Conservation (phyloP, 2,329 filamentous ascomycete genomes). For the Diplodia corticola region DNA sequence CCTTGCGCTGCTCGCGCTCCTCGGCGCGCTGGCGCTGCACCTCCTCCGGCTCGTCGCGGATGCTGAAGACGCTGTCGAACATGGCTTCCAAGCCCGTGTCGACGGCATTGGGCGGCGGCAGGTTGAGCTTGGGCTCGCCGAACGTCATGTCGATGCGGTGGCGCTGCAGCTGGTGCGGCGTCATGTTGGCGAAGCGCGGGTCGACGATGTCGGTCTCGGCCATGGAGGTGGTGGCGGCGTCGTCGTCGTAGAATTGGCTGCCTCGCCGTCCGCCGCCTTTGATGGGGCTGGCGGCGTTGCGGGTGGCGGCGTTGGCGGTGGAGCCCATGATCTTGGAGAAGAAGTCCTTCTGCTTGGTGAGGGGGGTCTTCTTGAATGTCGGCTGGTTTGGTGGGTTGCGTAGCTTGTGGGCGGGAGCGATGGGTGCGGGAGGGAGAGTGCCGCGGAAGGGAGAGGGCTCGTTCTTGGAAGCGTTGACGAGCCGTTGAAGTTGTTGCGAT, state of each 20-base stretch:
- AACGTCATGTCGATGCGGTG: constrained; percentile 16
- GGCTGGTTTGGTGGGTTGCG: constrained; percentile 60
- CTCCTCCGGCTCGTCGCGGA: constrained; percentile 26
- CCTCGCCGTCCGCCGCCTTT: background rate
- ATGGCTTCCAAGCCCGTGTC: constrained; percentile 29
- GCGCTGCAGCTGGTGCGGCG: background rate
- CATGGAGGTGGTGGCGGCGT: background rate
- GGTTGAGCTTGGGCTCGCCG: constrained; percentile 9
- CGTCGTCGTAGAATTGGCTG: background rate
- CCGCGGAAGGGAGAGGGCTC: constrained; percentile 64
- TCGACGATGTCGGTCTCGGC: background rate
- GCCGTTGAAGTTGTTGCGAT: constrained; percentile 27
- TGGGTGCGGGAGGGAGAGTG: constrained; percentile 68
- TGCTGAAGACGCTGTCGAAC: constrained; percentile 27
- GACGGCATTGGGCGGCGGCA: constrained; percentile 22
- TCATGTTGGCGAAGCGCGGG: constrained; percentile 1
- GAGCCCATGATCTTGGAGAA: constrained; percentile 44
- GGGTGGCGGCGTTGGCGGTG: background rate
- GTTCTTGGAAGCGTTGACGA: constrained; percentile 30
- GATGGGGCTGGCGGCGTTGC: background rate
- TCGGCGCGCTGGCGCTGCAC: constrained; percentile 19
- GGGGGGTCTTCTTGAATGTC: constrained; percentile 50
- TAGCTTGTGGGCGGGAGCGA: constrained; percentile 62
- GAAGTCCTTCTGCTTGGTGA: constrained; percentile 53
- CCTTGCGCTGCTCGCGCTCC: constrained; percentile 11